Percentiles rank a stretch among this genome's conserved stretches.
Conservation (phyloP, 2,329 filamentous ascomycete species). For the Dryadomyces sulphureus region DNA sequence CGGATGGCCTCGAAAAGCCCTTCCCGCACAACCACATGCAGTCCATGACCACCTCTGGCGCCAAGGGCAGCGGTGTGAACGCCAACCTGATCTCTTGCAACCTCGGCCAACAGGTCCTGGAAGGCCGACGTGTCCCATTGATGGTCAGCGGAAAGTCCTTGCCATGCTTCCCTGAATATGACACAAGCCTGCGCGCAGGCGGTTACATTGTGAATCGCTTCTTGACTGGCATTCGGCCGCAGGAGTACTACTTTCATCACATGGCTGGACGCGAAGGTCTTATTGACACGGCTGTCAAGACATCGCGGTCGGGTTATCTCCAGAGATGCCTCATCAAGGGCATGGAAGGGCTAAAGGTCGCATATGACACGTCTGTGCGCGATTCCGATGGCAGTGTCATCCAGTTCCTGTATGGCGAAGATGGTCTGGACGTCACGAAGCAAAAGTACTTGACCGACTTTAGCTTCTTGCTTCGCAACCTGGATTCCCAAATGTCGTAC, state of each 20-base stretch:
- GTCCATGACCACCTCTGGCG: constrained; percentile 92
- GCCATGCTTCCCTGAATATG: constrained; percentile 78
- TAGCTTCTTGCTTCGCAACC: constrained; percentile 77
- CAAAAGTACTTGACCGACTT: constrained; percentile 86
- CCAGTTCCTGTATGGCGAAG: constrained; percentile 93
- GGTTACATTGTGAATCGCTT: constrained; percentile 94
- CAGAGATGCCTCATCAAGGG: constrained; percentile 97
- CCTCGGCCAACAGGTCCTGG: constrained; percentile 87
- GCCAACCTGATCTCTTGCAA: constrained; percentile 97
- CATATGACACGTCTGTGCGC: constrained; percentile 87
- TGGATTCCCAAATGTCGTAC: constrained; percentile 63
- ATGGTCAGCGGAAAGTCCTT: constrained; percentile 98
- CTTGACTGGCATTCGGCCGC: constrained; percentile 90
- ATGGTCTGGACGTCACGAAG: constrained; percentile 87
- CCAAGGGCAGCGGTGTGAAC: constrained; percentile 86
- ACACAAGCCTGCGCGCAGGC: constrained; percentile 76
- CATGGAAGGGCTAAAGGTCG: constrained; percentile 85
- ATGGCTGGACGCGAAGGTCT: constrained; percentile 98
- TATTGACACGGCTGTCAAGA: constrained; percentile 98
- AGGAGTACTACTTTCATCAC: constrained; percentile 98
- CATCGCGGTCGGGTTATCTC: constrained; percentile 87
- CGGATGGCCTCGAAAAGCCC: constrained; percentile 68
- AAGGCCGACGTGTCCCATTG: constrained; percentile 83
- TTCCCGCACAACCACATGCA: constrained; percentile 99
- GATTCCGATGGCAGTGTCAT: constrained; percentile 87